Percentiles rank a stretch among this genome's conserved stretches.
These are phyloP conservation scores for Leucaena leucocephala DNA, from an alignment of 306 rosid genomes.

Conservation along the genomic window DNA sequence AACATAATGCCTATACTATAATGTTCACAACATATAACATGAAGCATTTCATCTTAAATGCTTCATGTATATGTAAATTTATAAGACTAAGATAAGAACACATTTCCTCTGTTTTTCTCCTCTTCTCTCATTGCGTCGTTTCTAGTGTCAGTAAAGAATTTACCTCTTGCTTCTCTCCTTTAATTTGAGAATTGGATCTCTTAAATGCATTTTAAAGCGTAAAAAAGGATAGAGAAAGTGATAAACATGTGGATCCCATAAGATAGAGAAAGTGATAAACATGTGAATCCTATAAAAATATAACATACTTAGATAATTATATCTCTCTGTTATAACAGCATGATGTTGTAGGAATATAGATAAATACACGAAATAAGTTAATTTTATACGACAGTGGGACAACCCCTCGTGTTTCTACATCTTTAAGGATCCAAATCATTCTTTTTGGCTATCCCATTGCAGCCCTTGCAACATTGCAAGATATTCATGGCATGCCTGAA, in stretches of 20 bases:
- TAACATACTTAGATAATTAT: background rate
- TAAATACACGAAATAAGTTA: too few species aligned
- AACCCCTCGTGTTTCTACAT: background rate
- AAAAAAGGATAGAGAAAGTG: background rate
- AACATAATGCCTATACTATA: background rate
- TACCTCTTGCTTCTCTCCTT: background rate
- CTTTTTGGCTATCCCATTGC: background rate
- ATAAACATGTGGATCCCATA: background rate
- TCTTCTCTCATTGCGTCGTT: background rate
- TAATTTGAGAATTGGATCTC: background rate
- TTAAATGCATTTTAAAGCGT: background rate
- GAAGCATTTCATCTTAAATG: too few species aligned
- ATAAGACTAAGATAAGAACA: background rate
- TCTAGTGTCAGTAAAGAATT: background rate
- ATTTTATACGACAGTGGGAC: background rate
- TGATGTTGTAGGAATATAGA: background rate
- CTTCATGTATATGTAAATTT: background rate
- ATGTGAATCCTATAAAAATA: background rate
- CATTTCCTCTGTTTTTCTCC: background rate
- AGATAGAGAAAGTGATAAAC: background rate
- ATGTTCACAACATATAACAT: background rate
- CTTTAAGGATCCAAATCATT: background rate
- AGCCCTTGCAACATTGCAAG: too few species aligned
- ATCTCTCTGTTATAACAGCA: background rate
- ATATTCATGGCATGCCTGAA: too few species aligned